Evolutionary conservation across 176 grass and related monocot species (phyloP), one percentile per base, ranked within the genome.

Genomic region (Lolium multiflorum): DNA sequence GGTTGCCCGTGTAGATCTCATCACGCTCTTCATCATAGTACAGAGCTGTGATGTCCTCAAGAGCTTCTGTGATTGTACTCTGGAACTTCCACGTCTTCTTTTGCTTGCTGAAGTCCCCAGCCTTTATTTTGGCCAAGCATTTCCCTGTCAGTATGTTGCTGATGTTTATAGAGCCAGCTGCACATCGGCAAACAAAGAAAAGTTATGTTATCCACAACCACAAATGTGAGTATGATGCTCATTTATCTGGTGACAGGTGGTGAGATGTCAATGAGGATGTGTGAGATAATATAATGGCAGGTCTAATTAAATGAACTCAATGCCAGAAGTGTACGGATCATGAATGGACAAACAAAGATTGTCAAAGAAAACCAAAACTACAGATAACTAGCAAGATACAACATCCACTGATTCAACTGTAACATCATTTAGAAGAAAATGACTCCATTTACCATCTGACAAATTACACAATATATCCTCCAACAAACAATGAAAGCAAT

Each of bases 71-170:
- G 51, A 83, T 90, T 66, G 92, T 92, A 73, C 86, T 97, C 73
- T 81, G 83, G 78, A 94, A 94, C 70, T 62, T 94, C 88, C 85
- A 92, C 37, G 76, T 74, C 71, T 59, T 85, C 79, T 58, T 90
- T 84, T 88, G 3, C 80, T 89, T 84, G 85, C 82, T 66, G 3
- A 77, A 20, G 81, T 85, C 84, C 24, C 82, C 84, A 3, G 88
- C 58, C 25, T 91, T 91, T 59, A 97, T 91, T 83, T 97, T 97
- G 9, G 92, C 94, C 65, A 97, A 61, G 77, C 94, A 97, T 83
- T 97, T 97, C 14, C 94, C 94, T 31, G 90, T 94, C 81, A 97
- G 89, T 87, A 97, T 97, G 90, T 93, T 94, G 88, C 94, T 97
- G 67, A 97, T 92, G 77, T 97, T 97, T 84, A 97, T 97, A 31